Evolutionary conservation across 2,329 filamentous ascomycete species (phyloP), one percentile per base, ranked within the genome.

Genomic region (Alternaria viburni): DNA sequence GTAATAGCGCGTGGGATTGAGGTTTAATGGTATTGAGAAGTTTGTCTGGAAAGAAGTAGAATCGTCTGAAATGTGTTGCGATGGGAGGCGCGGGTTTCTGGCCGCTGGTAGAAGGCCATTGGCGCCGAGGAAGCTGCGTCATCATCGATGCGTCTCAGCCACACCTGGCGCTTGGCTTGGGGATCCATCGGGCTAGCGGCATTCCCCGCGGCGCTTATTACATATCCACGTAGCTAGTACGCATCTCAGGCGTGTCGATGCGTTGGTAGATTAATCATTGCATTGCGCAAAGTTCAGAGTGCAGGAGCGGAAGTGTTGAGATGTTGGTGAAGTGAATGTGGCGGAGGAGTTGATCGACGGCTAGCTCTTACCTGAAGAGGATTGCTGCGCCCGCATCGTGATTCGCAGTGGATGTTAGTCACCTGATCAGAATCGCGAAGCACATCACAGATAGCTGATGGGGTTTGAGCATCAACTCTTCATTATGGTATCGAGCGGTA

Each of bases 51-150:
- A 52, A 3, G 49, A 25, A 8, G 17, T 9, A 1, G 30, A 52
- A 9, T 25, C 9, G 13, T 25, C 13, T 25, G 28, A 12, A 9
- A 52, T 30, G 19, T 21, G 30, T n/a, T 17, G 49, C 7, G 3
- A 41, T 41, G 49, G 19, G 49, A 52, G 36, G 36, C 30, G 15
- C 13, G 32, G 49, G 28, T 41, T 52, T 32, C 19, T 32, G 21
- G 49, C n/a, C 30, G 19, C 49, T 23, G 54, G 15, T 23, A 23
- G 36, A 50, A 43, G 15, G 26, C 54, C 43, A 47, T 62, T 62
- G 60, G 60, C 60, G 60, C 60, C 60, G 55, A 59, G 60, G 45
- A 49, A 57, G 47, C 60, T 62, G 60, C 60, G 60, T 62, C 60
- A 62, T 59, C 60, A 28, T 51, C 11, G 30, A 36, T 41, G 49